Evolutionary conservation across 75 land plant species (phyloP).

Genomic region (Azolla pinnata): DNA sequence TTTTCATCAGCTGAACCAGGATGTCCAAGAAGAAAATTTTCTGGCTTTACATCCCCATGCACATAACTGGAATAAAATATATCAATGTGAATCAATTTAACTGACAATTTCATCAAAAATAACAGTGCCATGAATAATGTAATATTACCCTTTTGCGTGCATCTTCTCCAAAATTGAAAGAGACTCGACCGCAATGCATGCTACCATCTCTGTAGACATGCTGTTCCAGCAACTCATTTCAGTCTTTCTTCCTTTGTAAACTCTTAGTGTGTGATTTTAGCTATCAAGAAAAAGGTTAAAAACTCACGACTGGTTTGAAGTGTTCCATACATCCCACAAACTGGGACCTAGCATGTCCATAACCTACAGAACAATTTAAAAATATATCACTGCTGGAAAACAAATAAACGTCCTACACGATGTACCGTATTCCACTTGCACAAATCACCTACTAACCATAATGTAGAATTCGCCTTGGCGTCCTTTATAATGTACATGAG

Average conservation of each 20-base stretch:
- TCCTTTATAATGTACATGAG: constrained; percentile 18
- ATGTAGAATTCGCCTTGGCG: constrained; percentile 25
- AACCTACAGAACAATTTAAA: constrained; percentile 10
- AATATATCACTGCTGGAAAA: not conserved
- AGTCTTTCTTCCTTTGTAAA: no score
- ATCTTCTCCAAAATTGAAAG: constrained; percentile 27
- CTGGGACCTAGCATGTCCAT: constrained; percentile 29
- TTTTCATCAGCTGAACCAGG: constrained; percentile 21
- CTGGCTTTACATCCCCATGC: constrained; percentile 23
- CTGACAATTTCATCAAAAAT: not conserved
- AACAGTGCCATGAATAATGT: not conserved
- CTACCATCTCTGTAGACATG: constrained; percentile 26
- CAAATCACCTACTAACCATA: constrained; percentile 13
- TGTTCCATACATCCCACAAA: constrained; percentile 26
- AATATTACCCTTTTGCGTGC: constrained; percentile 23
- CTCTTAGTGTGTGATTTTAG: no score
- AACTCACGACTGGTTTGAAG: constrained; percentile 11
- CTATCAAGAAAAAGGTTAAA: not conserved
- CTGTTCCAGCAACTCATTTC: no score
- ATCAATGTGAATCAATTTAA: not conserved
- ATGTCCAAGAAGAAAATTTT: constrained; percentile 17
- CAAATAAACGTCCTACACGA: no score
- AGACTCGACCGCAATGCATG: constrained; percentile 26
- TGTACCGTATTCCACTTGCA: no score
- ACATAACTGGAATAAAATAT: constrained; percentile 11